Evolutionary conservation across 169 alveolate species (phyloP).

Genomic region (Fabrea salina): DNA sequence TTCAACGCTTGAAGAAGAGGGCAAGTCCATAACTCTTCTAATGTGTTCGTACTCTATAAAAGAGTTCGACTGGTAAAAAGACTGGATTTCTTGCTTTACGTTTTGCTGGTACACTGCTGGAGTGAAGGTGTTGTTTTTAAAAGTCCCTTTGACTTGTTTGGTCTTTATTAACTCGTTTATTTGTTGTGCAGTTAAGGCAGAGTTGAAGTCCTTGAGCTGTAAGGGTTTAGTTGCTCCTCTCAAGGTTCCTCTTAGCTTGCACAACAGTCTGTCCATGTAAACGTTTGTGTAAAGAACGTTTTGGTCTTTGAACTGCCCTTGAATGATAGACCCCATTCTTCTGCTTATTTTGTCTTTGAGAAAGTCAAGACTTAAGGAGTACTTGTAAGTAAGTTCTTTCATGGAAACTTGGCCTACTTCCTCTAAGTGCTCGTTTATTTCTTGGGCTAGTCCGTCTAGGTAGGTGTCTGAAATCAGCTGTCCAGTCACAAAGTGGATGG

Average conservation of each 20-base stretch:
- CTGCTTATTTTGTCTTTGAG: not conserved
- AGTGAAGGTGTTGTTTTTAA: not conserved
- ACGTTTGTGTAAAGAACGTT: conserved; percentile 5
- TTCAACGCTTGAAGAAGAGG: not conserved
- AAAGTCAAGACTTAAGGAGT: conserved; percentile 10
- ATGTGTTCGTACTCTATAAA: not conserved
- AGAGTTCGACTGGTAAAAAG: not conserved
- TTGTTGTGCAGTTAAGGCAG: not conserved
- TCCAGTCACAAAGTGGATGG: not conserved
- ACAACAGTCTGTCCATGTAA: not conserved
- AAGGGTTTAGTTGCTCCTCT: conserved; percentile 25
- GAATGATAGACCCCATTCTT: not conserved
- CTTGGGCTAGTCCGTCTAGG: not conserved
- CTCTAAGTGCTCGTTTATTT: conserved; percentile 19
- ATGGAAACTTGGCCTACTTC: conserved; percentile 10
- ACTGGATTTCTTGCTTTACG: not conserved
- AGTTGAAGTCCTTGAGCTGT: conserved; percentile 8
- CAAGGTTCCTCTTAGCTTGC: not conserved
- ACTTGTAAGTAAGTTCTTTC: conserved; percentile 11
- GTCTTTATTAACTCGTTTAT: not conserved
- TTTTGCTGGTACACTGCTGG: not conserved
- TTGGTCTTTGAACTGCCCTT: not conserved
- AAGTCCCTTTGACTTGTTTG: conserved; percentile 5
- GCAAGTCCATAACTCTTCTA: not conserved
- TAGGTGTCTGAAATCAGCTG: not conserved